Base-by-base conservation (phyloP, 225 moss, liverwort and hornwort genomes). In the Lunularia cruciata region DNA sequence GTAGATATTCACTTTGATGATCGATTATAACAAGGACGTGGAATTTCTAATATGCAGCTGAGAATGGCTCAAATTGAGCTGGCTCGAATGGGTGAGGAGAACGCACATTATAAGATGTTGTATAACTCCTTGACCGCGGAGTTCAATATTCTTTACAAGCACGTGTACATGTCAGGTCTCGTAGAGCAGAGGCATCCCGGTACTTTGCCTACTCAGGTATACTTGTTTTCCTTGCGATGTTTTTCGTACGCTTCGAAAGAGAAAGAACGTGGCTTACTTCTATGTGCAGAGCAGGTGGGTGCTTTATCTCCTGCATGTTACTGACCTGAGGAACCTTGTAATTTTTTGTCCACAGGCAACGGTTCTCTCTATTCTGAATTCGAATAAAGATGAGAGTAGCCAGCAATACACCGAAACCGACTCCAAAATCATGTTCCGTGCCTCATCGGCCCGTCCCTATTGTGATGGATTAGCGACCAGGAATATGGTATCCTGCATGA, bases 51-150 rank as follows among this genome's bases (percentile, higher is more conserved):
- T 8, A 15, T 35, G 49, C 67, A 68, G 67, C 35, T 68, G 36
- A 52, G 67, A 54, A 48, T 22, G 34, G 67, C 67, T 2, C 49
- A 53, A 68, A 22, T 36, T 35, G 67, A 68, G 26, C 22, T 68
- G 33, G 49, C 49, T 11, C 32, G 67, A 22, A 68, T 73, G 73
- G 39, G 52, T 22, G 63, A 63, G 25, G 73, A 73, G 63, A 73
- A 73, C 15, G 73, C 52, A 31, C 47, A 53, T 8, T 35, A 64
- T 30, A 63, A 38, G 31, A 48, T 34, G 8, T n/a, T 63, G 73
- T 22, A 64, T 19, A 48, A 32, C 4, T 31, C 22, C 3, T n/a
- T 63, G 27, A 18, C 73, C 2, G 19, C 11, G 14, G 61, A 49
- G 35, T 65, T 64, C 32, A 49, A 63, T 5, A 19, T 0, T 1